Base-by-base conservation (phyloP, 768 basidiomycete genomes). In the Phylloporus arenicola region DNA sequence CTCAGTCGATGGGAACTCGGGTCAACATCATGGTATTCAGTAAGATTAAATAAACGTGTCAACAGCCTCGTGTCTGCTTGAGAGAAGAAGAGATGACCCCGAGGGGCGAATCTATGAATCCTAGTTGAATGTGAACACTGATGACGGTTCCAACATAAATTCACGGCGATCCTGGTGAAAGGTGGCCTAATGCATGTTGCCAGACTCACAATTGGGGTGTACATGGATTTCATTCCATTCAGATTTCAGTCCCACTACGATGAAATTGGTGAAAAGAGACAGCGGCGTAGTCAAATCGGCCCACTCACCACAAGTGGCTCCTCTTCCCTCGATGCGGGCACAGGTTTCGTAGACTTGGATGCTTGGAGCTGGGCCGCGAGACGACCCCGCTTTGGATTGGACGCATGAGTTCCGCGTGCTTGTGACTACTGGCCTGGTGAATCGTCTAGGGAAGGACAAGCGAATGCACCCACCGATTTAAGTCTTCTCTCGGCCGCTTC, bases 401-500 rank as follows among this genome's bases (percentile, higher is more conserved):
- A 65, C 48, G 67, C 58, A 55, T 63, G 70, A 53, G 68, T 70
- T 38, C 75, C 76, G 57, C 76, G 71, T 60, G 65, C 60, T 62
- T 69, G 73, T 56, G 59, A 67, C 76, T 77, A 57, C 24, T 16
- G 40, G 38, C 42, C 35, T 45, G 43, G 65, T 64, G 59, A 68
- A 63, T 62, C 56, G 17, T 47, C 49, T 50, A 48, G 50, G 48
- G 57, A 58, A 59, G 31, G 22, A 27, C 22, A 27, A 43, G 22
- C 47, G 19, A 29, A 44, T 50, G 52, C 47, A 69, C 80, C 69
- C 58, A 82, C 82, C 60, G 74, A 72, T 67, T 81, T 72, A 63
- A 76, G 54, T 55, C 82, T 73, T 58, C 75, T 76, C 64, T 82
- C 82, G 55, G 82, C 82, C 53, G 82, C 82, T 64, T 77, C 78